These are phyloP conservation scores for Phenoliferia sp. DNA, from an alignment of 1,284 basidiomycete species.

Conservation along the genomic window DNA sequence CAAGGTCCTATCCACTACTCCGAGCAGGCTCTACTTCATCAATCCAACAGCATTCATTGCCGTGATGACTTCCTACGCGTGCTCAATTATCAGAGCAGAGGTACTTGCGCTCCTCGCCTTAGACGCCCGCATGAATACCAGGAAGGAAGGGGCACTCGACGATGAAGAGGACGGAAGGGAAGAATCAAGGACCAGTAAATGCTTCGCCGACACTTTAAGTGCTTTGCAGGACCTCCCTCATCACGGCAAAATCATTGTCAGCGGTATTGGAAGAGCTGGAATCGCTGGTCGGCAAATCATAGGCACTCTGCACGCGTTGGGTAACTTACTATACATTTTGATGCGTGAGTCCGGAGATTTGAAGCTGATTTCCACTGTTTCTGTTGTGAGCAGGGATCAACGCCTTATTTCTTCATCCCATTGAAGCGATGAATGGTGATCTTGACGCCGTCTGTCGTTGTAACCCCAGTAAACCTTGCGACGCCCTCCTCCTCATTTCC, in stretches of 20 bases:
- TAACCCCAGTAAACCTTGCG: conserved; percentile 28
- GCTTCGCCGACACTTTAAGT: conserved; percentile 28
- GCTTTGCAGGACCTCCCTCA: conserved; percentile 23
- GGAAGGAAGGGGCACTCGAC: conserved; percentile 23
- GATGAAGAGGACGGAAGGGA: conserved; percentile 7
- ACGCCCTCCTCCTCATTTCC: conserved; percentile 43
- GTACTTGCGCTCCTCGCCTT: conserved; percentile 37
- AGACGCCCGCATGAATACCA: conserved; percentile 30
- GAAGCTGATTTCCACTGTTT: not conserved
- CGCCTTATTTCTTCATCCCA: conserved; percentile 43
- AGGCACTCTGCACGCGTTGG: conserved; percentile 37
- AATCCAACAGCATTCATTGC: conserved; percentile 7
- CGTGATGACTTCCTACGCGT: conserved; percentile 31
- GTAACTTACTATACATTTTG: conserved; percentile 18
- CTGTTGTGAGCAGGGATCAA: conserved; percentile 36
- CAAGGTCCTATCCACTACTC: conserved; percentile 6
- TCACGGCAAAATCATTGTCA: conserved; percentile 43
- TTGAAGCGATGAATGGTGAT: conserved; percentile 45
- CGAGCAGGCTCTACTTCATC: not conserved
- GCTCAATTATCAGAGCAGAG: conserved; percentile 33
- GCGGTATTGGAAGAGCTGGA: conserved; percentile 45
- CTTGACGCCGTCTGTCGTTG: conserved; percentile 42
- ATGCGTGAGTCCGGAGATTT: not conserved
- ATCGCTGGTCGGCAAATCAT: conserved; percentile 35
- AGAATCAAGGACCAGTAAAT: conserved; percentile 21